Evolutionary conservation across 345 rosid species (phyloP), one percentile per base, ranked within the genome.

Genomic region (Hibiscus trionum): DNA sequence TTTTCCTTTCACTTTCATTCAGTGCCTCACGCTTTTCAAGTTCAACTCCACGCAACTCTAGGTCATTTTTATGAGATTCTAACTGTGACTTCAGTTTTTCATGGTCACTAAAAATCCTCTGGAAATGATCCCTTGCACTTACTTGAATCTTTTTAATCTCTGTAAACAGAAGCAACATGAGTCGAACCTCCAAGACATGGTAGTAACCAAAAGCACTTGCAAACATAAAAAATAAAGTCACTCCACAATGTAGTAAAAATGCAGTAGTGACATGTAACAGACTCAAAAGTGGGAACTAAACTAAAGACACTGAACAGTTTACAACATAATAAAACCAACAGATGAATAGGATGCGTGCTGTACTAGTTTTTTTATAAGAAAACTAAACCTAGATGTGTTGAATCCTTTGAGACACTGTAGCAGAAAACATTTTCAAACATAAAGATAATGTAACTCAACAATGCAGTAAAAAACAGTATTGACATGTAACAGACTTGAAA

Each of bases 21-120:
- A 79, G 78, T n/a, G 94, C 90, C 80, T 95, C 97, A 61, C 99
- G 96, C 79, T 83, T 80, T 81, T 86, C 89, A 83, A 90, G 76
- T 74, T 88, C 93, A 42, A 70, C 72, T 64, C 87, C 86, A 31
- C 93, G 89, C 65, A 82, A 67, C 78, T 93, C 91, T 59, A 95
- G 94, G 77, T 87, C 93, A 75, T 72, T 84, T 71, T 82, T 87
- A 76, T 84, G 96, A 78, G 96, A 83, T 80, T 85, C 98, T 69
- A 93, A 75, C 72, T 87, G 96, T 69, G 62, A 29, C 87, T 90
- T 93, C 52, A 84, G 87, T 80, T 89, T 93, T 85, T 93, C 97
- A 78, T 89, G 96, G 74, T 93, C 98, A 75, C 72, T 86, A 77
- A 84, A 84, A 65, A 93, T 93, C 79, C 86, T 89, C 77, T 76